Evolutionary conservation across 306 rosid species (phyloP).

Genomic region (Pachyrhizus erosus): DNA sequence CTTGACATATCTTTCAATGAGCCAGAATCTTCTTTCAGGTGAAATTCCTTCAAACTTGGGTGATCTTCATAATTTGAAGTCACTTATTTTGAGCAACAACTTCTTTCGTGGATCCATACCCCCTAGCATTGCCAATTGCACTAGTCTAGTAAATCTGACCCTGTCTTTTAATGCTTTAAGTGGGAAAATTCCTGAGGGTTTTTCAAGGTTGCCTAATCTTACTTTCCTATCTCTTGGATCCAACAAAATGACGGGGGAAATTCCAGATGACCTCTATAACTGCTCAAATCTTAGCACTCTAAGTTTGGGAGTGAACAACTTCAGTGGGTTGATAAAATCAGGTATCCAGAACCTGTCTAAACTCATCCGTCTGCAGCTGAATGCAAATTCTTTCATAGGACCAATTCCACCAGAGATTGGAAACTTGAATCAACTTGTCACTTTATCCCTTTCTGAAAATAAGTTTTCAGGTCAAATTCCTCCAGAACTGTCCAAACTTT

Average conservation of each 20-base stretch:
- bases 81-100: constrained; percentile 50
- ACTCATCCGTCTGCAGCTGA: constrained; percentile 43
- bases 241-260: constrained; percentile 69
- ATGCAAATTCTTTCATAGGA: constrained; percentile 66
- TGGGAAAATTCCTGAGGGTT: constrained; percentile 71
- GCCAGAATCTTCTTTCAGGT: constrained; percentile 70
- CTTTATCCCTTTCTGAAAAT: constrained; percentile 58
- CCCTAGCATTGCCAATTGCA: constrained; percentile 70
- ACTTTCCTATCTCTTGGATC: constrained; percentile 53
- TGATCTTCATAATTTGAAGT: constrained; percentile 63
- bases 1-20: constrained; percentile 62
- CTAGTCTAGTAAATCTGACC: constrained; percentile 54
- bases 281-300: constrained; percentile 63
- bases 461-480: constrained; percentile 76
- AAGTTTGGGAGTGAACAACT: constrained; percentile 58
- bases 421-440: constrained; percentile 60
- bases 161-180: constrained; percentile 51
- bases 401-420: constrained; percentile 70
- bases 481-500: constrained; percentile 65
- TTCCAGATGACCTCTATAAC: constrained; percentile 74
- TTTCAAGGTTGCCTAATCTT: constrained; percentile 63
- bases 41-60: constrained; percentile 73
- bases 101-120: constrained; percentile 65
- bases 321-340: constrained; percentile 63
- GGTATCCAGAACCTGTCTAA: constrained; percentile 60